These are phyloP conservation scores for Obelidium mucronatum DNA, from an alignment of 192 early-diverging fungal species.

Conservation along the genomic window DNA sequence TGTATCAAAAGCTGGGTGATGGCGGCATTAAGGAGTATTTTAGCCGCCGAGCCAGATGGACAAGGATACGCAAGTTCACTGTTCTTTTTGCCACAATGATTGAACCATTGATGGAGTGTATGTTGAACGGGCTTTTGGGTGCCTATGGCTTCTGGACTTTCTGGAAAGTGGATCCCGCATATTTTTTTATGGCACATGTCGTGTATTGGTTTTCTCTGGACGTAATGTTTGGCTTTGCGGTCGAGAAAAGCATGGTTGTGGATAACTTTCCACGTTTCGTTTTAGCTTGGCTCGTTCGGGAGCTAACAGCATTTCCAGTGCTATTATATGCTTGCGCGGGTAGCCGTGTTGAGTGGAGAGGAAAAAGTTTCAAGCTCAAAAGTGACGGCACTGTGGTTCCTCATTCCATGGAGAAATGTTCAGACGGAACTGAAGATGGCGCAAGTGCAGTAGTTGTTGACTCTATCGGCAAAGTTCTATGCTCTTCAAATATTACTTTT, in stretches of 20 bases:
- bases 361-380: slow-evolving; percentile 52
- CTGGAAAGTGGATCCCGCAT: slow-evolving; percentile 53
- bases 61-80: slow-evolving; percentile 92
- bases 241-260: slow-evolving; percentile 48
- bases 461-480: not conserved
- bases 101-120: slow-evolving; percentile 94
- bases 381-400: slow-evolving; percentile 51
- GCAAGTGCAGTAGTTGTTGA: not conserved
- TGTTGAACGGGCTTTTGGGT: slow-evolving; percentile 76
- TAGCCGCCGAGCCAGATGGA: slow-evolving; percentile 88
- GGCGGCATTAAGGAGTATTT: slow-evolving; percentile 83
- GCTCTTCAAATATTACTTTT: not conserved
- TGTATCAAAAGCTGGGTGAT: slow-evolving; percentile 82
- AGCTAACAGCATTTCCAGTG: slow-evolving; percentile 83
- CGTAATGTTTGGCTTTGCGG: slow-evolving; percentile 56
- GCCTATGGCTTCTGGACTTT: slow-evolving; percentile 71
- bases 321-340: slow-evolving; percentile 84
- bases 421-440: not conserved
- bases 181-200: slow-evolving; percentile 61
- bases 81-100: slow-evolving; percentile 85
- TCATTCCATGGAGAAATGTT: not conserved
- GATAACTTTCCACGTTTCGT: slow-evolving; percentile 61
- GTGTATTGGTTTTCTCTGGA: slow-evolving; percentile 65
- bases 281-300: slow-evolving; percentile 83
- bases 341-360: slow-evolving; percentile 88